Base-by-base conservation (phyloP, 2,329 filamentous ascomycete species). In the Penicillium crustosum region DNA sequence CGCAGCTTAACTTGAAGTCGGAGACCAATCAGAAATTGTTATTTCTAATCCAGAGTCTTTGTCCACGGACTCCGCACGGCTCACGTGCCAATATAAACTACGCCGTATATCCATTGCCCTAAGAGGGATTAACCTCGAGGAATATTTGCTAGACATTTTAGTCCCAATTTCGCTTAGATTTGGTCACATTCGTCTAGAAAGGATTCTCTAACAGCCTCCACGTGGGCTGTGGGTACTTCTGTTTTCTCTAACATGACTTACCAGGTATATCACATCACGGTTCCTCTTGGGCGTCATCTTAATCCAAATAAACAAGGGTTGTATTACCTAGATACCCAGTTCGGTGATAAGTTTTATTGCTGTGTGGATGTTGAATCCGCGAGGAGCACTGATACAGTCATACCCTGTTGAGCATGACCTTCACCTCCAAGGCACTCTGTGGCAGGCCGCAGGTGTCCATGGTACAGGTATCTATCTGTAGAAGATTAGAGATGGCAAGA, bases 1-100 rank as follows among this genome's bases (percentile, higher is more conserved):
- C 45, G 53, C 44, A 62, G 64, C 61, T 66, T 66, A 60, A 56
- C 50, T 59, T 27, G 25, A 15, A 12, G 6, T 2, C 6, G 4
- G 0, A 0, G 1, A 15, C 64, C 62, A 66, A 64, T 62, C 29
- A 61, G 1, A 45, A 4, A 4, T 2, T 13, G 13, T 2, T 0
- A 17, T 58, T 56, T 58, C 25, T 17, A 61, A 60, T 57, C 53
- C 13, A 33, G n/a, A 25, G 6, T 6, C 12, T 45, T 49, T 13
- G 4, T 6, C 23, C 36, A 23, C n/a, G 52, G 31, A 38, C 47
- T 31, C 9, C 29, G n/a, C 21, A 29, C 19, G 19, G 13, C 23
- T 51, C 33, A 52, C 36, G 29, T 49, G 45, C 31, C n/a, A 29
- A 33, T 25, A 31, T 54, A 39, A n/a, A 47, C 27, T 44, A 17